Evolutionary conservation across 371 early-diverging fungal species (phyloP), one percentile per base, ranked within the genome.

Genomic region (Actinomortierella ambigua): DNA sequence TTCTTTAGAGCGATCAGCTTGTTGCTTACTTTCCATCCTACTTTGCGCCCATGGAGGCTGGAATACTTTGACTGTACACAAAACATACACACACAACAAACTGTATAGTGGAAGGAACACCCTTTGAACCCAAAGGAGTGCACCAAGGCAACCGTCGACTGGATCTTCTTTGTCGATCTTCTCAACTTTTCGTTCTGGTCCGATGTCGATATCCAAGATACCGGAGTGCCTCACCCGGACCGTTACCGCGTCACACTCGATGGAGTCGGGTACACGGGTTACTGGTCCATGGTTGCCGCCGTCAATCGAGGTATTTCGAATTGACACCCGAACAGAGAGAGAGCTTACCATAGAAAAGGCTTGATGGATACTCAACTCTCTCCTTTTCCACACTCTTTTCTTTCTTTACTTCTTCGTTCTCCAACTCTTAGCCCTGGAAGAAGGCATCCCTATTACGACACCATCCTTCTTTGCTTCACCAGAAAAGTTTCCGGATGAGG

Each of bases 181-280:
- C 79, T 95, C 22, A 95, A 95, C 76, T 95, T 94, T 71, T 94
- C 93, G n/a, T 95, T 95, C 64, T 95, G 93, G 93, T 82, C 88
- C 40, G 87, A 89, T 53, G 53, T 81, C 22, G 85, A 84, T 34
- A 69, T 65, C 14, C 77, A 67, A 13, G 85, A 86, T 63, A 78
- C 80, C 8, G 78, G 78, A 1, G 63, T 66, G 1, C 82, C 79
- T 2, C 82, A 84, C 55, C 83, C 79, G 9, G 81, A 83, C 8
- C 75, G 85, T 20, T 93, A 88, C 76, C 81, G 87, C 2, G 86
- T 95, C n/a, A 55, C 66, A 0, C 85, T 84, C 50, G 62, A 87
- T 7, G 90, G 84, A 11, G 54, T 50, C 11, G 34, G 66, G n/a
- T 92, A 94, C 66, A 87, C 85, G 14, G 95, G 96, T 2, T 95